Conservation (phyloP, 1,284 basidiomycete genomes). For the Porogramme epimiltina region DNA sequence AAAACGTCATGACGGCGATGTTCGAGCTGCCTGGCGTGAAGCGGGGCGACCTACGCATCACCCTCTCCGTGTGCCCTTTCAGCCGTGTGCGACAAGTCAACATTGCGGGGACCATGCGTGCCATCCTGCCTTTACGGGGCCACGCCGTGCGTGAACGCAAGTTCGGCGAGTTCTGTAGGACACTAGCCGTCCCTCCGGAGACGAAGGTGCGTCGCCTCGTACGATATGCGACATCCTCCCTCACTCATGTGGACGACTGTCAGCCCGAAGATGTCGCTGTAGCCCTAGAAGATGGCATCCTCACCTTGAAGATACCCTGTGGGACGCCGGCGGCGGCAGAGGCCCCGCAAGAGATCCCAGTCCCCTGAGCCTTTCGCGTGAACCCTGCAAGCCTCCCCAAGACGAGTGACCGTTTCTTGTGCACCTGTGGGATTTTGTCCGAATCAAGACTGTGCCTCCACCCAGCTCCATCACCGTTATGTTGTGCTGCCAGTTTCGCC, state of each 20-base stretch:
- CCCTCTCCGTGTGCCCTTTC: slow-evolving; percentile 53
- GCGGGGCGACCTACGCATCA: slow-evolving; percentile 51
- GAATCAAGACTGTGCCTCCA: not conserved
- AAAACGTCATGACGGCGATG: slow-evolving; percentile 51
- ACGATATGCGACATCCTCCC: not conserved
- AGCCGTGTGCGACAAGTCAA: slow-evolving; percentile 58
- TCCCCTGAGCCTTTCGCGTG: slow-evolving; percentile 19
- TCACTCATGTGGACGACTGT: not conserved
- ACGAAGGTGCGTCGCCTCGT: slow-evolving; percentile 47
- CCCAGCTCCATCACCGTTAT: too few relatives aligned
- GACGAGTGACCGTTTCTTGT: not conserved
- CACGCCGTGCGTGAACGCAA: slow-evolving; percentile 48
- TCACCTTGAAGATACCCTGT: slow-evolving; percentile 31
- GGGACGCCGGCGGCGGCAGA: slow-evolving; percentile 21
- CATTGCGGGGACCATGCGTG: slow-evolving; percentile 44
- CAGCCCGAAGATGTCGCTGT: slow-evolving; percentile 29
- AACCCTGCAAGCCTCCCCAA: not conserved
- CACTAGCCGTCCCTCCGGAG: slow-evolving; percentile 56
- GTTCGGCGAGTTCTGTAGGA: slow-evolving; percentile 53
- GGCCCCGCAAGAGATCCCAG: slow-evolving; percentile 25
- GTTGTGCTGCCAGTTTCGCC: too few relatives aligned
- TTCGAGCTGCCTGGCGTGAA: slow-evolving; percentile 68
- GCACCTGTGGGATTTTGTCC: not conserved
- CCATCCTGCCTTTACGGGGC: slow-evolving; percentile 37
- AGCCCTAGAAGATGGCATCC: slow-evolving; percentile 32